phyloP scores from a whole-genome alignment of 2,329 filamentous ascomycete species.

The Gremmenia infestans region DNA sequence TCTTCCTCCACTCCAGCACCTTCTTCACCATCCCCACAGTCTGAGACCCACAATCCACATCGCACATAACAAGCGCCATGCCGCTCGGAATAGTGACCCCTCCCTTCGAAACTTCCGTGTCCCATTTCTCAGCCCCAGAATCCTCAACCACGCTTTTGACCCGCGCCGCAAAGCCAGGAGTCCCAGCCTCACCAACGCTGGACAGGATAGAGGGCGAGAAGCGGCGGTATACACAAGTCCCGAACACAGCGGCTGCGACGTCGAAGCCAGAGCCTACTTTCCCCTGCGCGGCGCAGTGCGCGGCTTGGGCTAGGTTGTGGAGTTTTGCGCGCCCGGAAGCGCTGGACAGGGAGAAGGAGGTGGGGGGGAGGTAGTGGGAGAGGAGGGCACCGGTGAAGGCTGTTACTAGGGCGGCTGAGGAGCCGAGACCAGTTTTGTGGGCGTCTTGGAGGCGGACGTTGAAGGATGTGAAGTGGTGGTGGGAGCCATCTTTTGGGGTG shows the following conservation, averaged over 20 bases:
- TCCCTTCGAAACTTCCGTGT: constrained; percentile 68
- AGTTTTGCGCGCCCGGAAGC: constrained; percentile 54
- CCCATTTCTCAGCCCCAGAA: constrained; percentile 57
- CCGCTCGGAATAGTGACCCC: constrained; percentile 67
- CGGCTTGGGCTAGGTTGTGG: constrained; percentile 90
- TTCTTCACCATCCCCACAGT: constrained; percentile 95
- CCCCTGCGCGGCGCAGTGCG: constrained; percentile 92
- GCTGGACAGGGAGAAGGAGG: constrained; percentile 52
- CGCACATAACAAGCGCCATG: constrained; percentile 82
- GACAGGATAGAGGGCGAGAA: constrained; percentile 78
- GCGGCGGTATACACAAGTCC: constrained; percentile 84
- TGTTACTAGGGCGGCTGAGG: constrained; percentile 90
- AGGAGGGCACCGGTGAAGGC: constrained; percentile 74
- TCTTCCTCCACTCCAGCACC: constrained; percentile 74
- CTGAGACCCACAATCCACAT: constrained; percentile 90
- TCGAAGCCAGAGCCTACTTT: constrained; percentile 97
- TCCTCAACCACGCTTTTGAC: constrained; percentile 65
- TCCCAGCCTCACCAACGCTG: constrained; percentile 60
- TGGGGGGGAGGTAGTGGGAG: constrained; percentile 62
- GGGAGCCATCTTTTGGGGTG: constrained; percentile 40
- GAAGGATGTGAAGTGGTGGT: constrained; percentile 64
- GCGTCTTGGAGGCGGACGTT: constrained; percentile 68
- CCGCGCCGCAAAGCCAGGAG: constrained; percentile 59
- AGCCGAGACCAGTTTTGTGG: constrained; percentile 94
- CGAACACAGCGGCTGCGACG: constrained; percentile 87